A percentile compares a stretch with the other conserved stretches of the same genome.
Evolutionary conservation across 1,284 basidiomycete species (phyloP).

Genomic region (Marasmius tenuissimus): DNA sequence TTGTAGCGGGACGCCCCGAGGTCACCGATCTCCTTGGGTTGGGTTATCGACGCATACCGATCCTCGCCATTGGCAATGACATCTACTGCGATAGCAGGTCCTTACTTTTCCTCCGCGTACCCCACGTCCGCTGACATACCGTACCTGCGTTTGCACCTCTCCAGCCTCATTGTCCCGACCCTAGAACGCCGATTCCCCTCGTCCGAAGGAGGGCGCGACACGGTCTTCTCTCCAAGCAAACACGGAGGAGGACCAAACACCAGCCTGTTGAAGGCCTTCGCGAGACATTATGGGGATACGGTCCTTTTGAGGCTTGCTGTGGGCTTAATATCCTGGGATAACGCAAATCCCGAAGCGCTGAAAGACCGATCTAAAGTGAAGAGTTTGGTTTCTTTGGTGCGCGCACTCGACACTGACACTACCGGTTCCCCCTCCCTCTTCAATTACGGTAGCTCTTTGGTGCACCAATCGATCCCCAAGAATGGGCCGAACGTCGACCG

Average conservation of each 20-base stretch:
- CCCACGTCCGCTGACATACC: no score
- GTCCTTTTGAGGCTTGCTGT: slow-evolving; percentile 41
- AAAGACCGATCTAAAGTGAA: slow-evolving; percentile 44
- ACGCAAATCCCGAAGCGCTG: slow-evolving; percentile 45
- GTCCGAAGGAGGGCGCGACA: slow-evolving; percentile 41
- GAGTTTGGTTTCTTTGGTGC: neutral
- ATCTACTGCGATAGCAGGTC: slow-evolving; percentile 52
- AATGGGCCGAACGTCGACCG: neutral
- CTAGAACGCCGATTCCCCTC: slow-evolving; percentile 53
- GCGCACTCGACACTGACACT: neutral
- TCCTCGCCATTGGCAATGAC: slow-evolving; percentile 60
- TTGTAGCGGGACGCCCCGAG: slow-evolving; percentile 50
- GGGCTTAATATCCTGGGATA: slow-evolving; percentile 44
- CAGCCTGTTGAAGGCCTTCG: slow-evolving; percentile 45
- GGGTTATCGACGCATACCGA: slow-evolving; percentile 52
- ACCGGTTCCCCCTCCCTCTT: neutral
- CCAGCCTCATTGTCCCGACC: slow-evolving; percentile 41
- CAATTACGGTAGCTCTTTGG: neutral
- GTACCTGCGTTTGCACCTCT: neutral
- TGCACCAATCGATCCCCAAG: no score
- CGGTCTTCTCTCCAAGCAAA: slow-evolving; percentile 46
- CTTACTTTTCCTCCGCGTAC: no score
- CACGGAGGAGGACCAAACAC: slow-evolving; percentile 39
- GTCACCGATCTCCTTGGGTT: slow-evolving; percentile 50
- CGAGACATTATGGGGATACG: slow-evolving; percentile 44